phyloP scores from a whole-genome alignment of 805 yeast species.

The Clavispora fructus region DNA sequence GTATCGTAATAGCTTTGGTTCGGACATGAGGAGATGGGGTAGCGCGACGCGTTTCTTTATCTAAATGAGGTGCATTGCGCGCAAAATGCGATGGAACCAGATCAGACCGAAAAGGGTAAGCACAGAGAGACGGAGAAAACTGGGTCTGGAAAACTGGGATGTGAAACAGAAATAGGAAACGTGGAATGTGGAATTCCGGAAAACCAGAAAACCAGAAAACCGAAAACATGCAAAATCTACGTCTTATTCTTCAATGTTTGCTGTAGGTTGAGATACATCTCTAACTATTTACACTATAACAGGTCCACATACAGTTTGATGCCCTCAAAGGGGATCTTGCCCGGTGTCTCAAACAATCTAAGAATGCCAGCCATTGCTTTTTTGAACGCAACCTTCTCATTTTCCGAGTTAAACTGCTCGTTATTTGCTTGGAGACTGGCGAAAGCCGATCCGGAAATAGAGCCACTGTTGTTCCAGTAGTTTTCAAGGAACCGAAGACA shows the following conservation, averaged over 20 bases:
- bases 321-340: conserved; percentile 4
- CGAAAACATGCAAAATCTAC: not conserved
- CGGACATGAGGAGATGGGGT: not conserved
- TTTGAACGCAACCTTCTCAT: conserved; percentile 20
- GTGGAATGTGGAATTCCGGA: too few relatives aligned
- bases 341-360: conserved; percentile 8
- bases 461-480: conserved; percentile 24
- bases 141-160: too few relatives aligned
- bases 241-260: not conserved
- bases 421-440: conserved; percentile 15
- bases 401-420: conserved; percentile 14
- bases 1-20: conserved; percentile 4
- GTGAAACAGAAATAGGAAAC: too few relatives aligned
- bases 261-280: not conserved
- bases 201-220: too few relatives aligned
- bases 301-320: conserved; percentile 2
- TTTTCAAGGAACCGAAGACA: conserved; percentile 23
- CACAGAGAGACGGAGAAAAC: too few relatives aligned
- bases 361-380: conserved; percentile 18
- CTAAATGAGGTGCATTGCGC: not conserved
- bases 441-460: conserved; percentile 21
- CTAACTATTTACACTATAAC: not conserved
- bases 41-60: not conserved
- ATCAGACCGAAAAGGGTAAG: too few relatives aligned
- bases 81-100: too few relatives aligned